These are phyloP conservation scores for Diaporthe destruens DNA, from an alignment of 2,329 filamentous ascomycete species.

Conservation along the genomic window DNA sequence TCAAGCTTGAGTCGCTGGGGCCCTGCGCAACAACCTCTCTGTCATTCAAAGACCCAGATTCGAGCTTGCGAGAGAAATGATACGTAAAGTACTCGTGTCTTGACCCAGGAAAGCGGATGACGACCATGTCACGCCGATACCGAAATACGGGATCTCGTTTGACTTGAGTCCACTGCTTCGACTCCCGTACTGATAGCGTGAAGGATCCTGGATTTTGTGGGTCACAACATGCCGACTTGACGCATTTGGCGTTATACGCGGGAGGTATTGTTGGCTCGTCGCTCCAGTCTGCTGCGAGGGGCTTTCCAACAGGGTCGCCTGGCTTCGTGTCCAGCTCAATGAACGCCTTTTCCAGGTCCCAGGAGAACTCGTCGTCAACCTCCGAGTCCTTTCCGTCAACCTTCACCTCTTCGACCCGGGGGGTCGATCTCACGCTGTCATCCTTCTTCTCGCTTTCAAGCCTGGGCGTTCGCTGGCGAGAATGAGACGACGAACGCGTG, in stretches of 20 bases:
- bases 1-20: conserved; percentile 34
- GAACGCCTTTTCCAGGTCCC: conserved; percentile 57
- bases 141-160: conserved; percentile 60
- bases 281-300: conserved; percentile 57
- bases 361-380: conserved; percentile 53
- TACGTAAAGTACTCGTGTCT: conserved; percentile 48
- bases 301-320: conserved; percentile 62
- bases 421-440: conserved; percentile 24
- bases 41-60: conserved; percentile 18
- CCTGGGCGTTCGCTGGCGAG: conserved; percentile 35
- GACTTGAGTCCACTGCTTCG: conserved; percentile 55
- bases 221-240: conserved; percentile 60
- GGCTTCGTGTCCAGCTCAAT: conserved; percentile 52
- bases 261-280: conserved; percentile 61
- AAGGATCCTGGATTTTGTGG: conserved; percentile 59
- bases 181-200: conserved; percentile 55
- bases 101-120: conserved; percentile 44
- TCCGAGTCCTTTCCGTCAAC: conserved; percentile 29
- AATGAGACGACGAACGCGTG: conserved; percentile 28
- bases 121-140: conserved; percentile 47
- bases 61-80: conserved; percentile 32
- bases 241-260: conserved; percentile 57
- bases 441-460: background rate
- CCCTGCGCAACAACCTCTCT: conserved; percentile 33
- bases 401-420: conserved; percentile 26